Evolutionary conservation across 2,329 filamentous ascomycete species (phyloP).

Genomic region (Acrodontium crateriforme): DNA sequence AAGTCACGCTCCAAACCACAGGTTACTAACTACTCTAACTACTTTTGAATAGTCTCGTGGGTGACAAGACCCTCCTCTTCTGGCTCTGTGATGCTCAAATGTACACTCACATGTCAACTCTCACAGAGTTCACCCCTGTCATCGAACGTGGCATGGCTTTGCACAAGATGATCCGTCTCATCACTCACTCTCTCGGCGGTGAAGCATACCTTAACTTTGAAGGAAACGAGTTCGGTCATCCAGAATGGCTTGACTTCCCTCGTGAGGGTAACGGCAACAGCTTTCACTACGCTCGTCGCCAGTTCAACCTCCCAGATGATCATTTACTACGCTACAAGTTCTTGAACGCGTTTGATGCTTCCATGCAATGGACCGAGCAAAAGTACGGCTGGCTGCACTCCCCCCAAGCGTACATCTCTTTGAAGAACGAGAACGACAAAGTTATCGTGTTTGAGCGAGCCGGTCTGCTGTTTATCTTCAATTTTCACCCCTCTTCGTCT

Average conservation of each 20-base stretch:
- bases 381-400: slow-evolving; percentile 86
- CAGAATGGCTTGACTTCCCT: slow-evolving; percentile 97
- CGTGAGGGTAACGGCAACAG: slow-evolving; percentile 50
- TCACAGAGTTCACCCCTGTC: slow-evolving; percentile 70
- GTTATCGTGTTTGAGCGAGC: slow-evolving; percentile 90
- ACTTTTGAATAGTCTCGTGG: slow-evolving; percentile 54
- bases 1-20: slow-evolving; percentile 31
- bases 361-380: slow-evolving; percentile 77
- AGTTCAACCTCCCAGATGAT: slow-evolving; percentile 87
- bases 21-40: slow-evolving; percentile 4
- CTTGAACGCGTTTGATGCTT: slow-evolving; percentile 83
- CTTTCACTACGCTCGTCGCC: slow-evolving; percentile 47
- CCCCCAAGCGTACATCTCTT: slow-evolving; percentile 75
- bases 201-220: slow-evolving; percentile 98
- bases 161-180: slow-evolving; percentile 93
- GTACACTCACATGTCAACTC: slow-evolving; percentile 91
- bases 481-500: slow-evolving; percentile 76
- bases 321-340: slow-evolving; percentile 72
- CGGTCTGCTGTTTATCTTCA: slow-evolving; percentile 86
- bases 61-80: slow-evolving; percentile 95
- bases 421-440: slow-evolving; percentile 91
- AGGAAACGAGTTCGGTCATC: slow-evolving; percentile 96
- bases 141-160: slow-evolving; percentile 85
- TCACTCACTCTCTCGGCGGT: slow-evolving; percentile 82
- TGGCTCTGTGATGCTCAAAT: slow-evolving; percentile 94